A percentile compares a stretch with the other conserved stretches of the same genome.
Conservation (phyloP, 805 yeast genomes). For the Metschnikowia continentalis region DNA sequence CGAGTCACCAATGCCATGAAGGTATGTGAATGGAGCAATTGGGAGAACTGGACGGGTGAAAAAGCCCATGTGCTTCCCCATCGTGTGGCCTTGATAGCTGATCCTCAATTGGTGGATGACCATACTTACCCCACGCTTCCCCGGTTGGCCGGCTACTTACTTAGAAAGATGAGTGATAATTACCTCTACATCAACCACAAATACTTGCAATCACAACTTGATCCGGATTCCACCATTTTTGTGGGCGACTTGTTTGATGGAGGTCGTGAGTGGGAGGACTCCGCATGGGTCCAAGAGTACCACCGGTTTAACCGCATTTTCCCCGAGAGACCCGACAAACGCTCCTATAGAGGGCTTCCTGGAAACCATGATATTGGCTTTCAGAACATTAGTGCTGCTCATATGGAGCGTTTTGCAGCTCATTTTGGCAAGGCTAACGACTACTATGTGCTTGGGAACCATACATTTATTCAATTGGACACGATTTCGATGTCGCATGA, state of each 20-base stretch:
- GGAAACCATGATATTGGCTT: slow-evolving; percentile 98
- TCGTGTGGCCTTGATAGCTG: slow-evolving; percentile 66
- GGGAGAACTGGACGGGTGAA: slow-evolving; percentile 55
- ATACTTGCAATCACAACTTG: slow-evolving; percentile 49
- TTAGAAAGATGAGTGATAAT: slow-evolving; percentile 65
- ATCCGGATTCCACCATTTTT: slow-evolving; percentile 74
- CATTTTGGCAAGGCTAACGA: slow-evolving; percentile 72
- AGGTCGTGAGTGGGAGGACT: slow-evolving; percentile 80
- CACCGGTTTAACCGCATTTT: slow-evolving; percentile 65
- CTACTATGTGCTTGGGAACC: slow-evolving; percentile 57
- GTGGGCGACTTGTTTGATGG: slow-evolving; percentile 95
- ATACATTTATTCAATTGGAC: slow-evolving; percentile 71
- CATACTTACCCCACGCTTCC: slow-evolving; percentile 80
- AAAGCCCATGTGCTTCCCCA: slow-evolving; percentile 33
- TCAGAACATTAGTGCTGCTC: slow-evolving; percentile 61
- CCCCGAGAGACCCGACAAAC: slow-evolving; percentile 47
- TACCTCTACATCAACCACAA: slow-evolving; percentile 76
- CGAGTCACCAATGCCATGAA: slow-evolving; percentile 23
- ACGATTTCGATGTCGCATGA: slow-evolving; percentile 73
- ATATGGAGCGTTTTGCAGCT: slow-evolving; percentile 59
- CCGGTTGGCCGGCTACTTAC: slow-evolving; percentile 44
- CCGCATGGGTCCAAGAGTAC: slow-evolving; percentile 66
- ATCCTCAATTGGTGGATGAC: slow-evolving; percentile 90
- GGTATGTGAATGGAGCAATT: slow-evolving; percentile 51
- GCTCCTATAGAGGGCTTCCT: slow-evolving; percentile 46